phyloP scores from a whole-genome alignment of 495 filamentous ascomycete genomes.

The Neurospora tetraspora region DNA sequence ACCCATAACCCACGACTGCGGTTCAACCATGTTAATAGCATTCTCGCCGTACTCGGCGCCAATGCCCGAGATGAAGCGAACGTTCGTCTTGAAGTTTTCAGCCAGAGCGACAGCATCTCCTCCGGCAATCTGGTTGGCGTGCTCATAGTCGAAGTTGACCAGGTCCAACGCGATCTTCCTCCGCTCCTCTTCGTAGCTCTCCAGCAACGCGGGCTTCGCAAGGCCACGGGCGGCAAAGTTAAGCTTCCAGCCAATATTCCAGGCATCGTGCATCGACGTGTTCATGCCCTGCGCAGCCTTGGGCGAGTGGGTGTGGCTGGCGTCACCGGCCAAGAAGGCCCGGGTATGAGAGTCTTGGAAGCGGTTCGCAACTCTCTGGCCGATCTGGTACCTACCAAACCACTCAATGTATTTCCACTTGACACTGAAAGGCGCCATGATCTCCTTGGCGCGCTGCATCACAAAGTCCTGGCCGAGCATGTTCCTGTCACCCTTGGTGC shows the following conservation, averaged over 20 bases:
- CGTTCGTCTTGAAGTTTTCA: conserved; percentile 54
- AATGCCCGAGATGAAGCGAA: conserved; percentile 56
- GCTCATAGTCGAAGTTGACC: conserved; percentile 57
- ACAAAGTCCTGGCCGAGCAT: conserved; percentile 51
- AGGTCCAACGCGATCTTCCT: conserved; percentile 51
- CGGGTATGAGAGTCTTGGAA: conserved; percentile 45
- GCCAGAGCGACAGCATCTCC: conserved; percentile 47
- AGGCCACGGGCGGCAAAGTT: conserved; percentile 49
- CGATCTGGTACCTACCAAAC: conserved; percentile 54
- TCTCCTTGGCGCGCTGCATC: conserved; percentile 50
- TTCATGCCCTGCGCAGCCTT: conserved; percentile 79
- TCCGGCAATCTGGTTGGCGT: conserved; percentile 47
- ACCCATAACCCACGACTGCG: conserved; percentile 32
- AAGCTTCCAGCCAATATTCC: conserved; percentile 72
- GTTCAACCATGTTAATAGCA: conserved; percentile 39
- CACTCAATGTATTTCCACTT: conserved; percentile 53
- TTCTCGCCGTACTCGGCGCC: conserved; percentile 54
- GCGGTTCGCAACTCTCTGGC: conserved; percentile 52
- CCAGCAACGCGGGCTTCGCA: conserved; percentile 40
- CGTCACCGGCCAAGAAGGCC: conserved; percentile 66
- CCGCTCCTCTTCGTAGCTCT: conserved; percentile 58
- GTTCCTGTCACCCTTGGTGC: conserved; percentile 36
- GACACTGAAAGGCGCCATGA: conserved; percentile 51
- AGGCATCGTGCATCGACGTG: conserved; percentile 65
- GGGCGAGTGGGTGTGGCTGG: conserved; percentile 64